phyloP scores from a whole-genome alignment of 164 flowering plant genomes.

The Magnolia sinica region DNA sequence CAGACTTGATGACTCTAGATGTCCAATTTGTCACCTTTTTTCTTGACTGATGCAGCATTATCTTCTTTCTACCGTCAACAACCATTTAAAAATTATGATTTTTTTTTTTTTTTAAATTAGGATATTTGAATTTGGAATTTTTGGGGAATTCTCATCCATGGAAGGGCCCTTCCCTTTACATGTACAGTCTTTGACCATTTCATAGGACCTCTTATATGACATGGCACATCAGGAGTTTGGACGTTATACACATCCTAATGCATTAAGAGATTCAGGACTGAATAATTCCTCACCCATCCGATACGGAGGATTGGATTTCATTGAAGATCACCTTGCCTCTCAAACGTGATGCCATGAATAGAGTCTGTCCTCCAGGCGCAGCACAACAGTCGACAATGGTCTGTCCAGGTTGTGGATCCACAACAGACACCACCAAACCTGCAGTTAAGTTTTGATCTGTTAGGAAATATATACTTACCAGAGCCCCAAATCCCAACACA shows the following conservation, averaged over 20 bases:
- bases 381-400: slow-evolving; percentile 85
- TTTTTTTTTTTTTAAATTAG: no score
- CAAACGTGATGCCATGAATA: slow-evolving; percentile 80
- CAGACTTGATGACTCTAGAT: background rate
- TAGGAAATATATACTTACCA: background rate
- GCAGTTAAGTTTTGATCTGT: slow-evolving; percentile 11
- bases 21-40: background rate
- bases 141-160: background rate
- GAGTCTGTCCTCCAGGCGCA: slow-evolving; percentile 98
- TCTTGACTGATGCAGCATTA: no score
- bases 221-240: background rate
- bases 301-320: background rate
- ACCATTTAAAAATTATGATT: no score
- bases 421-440: slow-evolving; percentile 80
- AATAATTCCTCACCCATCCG: background rate
- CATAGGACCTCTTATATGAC: background rate
- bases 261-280: no score
- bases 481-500: background rate
- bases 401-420: slow-evolving; percentile 86
- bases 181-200: background rate
- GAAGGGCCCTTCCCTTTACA: background rate
- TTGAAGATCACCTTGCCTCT: slow-evolving; percentile 54
- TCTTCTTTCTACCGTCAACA: no score
- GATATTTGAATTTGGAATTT: background rate
- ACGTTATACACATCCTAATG: background rate